A percentile compares a stretch with the other conserved stretches of the same genome.
Evolutionary conservation across 2,329 filamentous ascomycete species (phyloP).

Genomic region (Clonostachys byssicola): DNA sequence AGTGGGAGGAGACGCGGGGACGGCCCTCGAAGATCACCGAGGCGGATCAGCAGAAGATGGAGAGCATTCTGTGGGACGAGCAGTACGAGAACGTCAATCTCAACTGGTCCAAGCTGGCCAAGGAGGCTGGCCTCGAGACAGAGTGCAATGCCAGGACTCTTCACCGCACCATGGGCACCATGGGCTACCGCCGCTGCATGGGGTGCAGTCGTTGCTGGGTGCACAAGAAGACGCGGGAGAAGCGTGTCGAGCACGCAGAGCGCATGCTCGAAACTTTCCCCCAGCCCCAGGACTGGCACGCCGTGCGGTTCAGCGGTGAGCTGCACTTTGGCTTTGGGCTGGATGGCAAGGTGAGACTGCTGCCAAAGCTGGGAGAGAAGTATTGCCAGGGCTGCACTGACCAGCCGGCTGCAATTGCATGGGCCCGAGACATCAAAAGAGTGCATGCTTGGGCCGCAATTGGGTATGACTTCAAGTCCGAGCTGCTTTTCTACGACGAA

Average conservation of each 20-base stretch:
- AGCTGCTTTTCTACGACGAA: conserved; percentile 28
- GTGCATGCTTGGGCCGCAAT: conserved; percentile 27
- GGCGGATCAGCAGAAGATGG: conserved; percentile 27
- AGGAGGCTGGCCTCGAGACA: conserved; percentile 22
- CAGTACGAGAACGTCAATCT: conserved; percentile 19
- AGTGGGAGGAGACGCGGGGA: conserved; percentile 31
- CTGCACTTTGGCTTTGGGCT: conserved; percentile 31
- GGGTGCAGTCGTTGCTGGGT: conserved; percentile 19
- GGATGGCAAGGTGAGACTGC: conserved; percentile 25
- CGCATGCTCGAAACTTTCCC: conserved; percentile 24
- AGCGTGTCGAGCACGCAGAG: conserved; percentile 23
- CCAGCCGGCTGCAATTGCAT: conserved; percentile 11
- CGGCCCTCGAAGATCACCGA: conserved; percentile 26
- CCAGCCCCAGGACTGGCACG: conserved; percentile 21
- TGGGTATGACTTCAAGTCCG: conserved; percentile 29
- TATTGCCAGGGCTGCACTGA: conserved; percentile 18
- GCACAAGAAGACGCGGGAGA: conserved; percentile 22
- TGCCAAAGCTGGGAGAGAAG: conserved; percentile 25
- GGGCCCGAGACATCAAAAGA: conserved; percentile 24
- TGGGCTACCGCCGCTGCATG: conserved; percentile 26
- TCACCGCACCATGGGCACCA: conserved; percentile 29
- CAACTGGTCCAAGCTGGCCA: conserved; percentile 25
- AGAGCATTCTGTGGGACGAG: conserved; percentile 28
- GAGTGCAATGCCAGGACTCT: conserved; percentile 26
- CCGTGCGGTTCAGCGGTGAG: conserved; percentile 27